A percentile compares a stretch with the other conserved stretches of the same genome.
phyloP scores from a whole-genome alignment of 257 asterid species.

The Scutellaria galericulata region DNA sequence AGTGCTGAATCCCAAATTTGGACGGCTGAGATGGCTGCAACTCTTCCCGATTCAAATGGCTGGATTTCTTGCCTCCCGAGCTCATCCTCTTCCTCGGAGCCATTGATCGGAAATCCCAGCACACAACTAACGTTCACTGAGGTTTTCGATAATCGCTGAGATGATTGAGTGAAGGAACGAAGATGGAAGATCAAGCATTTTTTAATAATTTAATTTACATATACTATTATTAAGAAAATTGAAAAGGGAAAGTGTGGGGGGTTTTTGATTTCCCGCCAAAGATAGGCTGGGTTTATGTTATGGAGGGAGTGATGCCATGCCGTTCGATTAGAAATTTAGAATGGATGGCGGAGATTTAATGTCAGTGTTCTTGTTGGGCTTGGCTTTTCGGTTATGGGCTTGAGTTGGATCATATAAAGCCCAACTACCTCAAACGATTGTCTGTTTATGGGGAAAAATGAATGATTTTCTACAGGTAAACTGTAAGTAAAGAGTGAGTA shows the following conservation, averaged over 20 bases:
- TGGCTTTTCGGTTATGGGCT: constrained; percentile 24
- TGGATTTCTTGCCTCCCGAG: constrained; percentile 68
- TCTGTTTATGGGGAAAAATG: too few relatives aligned
- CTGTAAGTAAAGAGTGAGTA: too few relatives aligned
- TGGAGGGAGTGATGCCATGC: constrained; percentile 38
- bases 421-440: not conserved
- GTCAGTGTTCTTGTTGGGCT: constrained; percentile 15
- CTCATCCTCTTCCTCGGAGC: constrained; percentile 75
- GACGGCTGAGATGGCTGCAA: constrained; percentile 69
- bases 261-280: constrained; percentile 42
- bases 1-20: constrained; percentile 91
- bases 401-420: not conserved
- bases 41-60: constrained; percentile 44
- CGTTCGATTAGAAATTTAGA: constrained; percentile 46
- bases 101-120: constrained; percentile 46
- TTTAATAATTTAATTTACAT: not conserved
- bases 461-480: too few relatives aligned
- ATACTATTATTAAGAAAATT: not conserved
- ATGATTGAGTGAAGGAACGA: not conserved
- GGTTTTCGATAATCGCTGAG: constrained; percentile 7
- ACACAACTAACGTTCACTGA: not conserved
- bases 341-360: constrained; percentile 32
- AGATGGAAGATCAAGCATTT: constrained; percentile 14
- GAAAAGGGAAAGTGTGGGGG: not conserved
- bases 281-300: not conserved